Evolutionary conservation across 192 early-diverging fungal genomes (phyloP), one percentile per base, ranked within the genome.

Genomic region (Haplosporangium gracile): DNA sequence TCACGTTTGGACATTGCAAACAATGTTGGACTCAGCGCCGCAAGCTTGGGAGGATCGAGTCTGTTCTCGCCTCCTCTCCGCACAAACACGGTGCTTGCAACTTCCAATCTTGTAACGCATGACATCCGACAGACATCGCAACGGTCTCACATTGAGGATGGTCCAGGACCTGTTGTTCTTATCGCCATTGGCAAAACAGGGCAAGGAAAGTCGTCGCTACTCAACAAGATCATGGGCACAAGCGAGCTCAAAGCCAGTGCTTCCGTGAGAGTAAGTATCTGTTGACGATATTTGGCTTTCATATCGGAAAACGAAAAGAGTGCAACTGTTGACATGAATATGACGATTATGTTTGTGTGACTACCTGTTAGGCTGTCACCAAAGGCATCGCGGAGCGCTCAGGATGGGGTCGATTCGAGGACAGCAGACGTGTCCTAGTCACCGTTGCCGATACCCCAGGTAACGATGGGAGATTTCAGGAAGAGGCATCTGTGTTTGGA

Each of bases 101-200:
- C 78, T 5, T 74, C 84, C 5, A 70, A 77, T 60, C 47, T 86
- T 38, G 77, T 86, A 13, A 86, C 75, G 34, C 84, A 86, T 60
- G 84, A 86, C 42, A 26, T 86, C 38, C 75, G 75, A 34, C 74
- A 75, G 22, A 40, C 70, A 1, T 63, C 84, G 11, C 79, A 74
- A n/a, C 51, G 38, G 10, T 77, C 84, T 8, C 84, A 86, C 80
- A 86, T 86, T 38, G 72, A 74, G 32, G 79, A 86, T 38, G 84
- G 84, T 34, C 36, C 84, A 4, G 84, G 84, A 29, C 84, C 84
- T 4, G 75, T 86, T 36, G 84, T 86, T 29, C 53, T 86, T 24
- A 81, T 86, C 63, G 84, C 84, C 42, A 77, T 86, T 69, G 84
- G 84, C 47, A 86, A 86, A 65, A 86, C 84, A 42, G 84, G 84